Base-by-base conservation (phyloP, 768 basidiomycete genomes). In the Scleroderma citrinum region DNA sequence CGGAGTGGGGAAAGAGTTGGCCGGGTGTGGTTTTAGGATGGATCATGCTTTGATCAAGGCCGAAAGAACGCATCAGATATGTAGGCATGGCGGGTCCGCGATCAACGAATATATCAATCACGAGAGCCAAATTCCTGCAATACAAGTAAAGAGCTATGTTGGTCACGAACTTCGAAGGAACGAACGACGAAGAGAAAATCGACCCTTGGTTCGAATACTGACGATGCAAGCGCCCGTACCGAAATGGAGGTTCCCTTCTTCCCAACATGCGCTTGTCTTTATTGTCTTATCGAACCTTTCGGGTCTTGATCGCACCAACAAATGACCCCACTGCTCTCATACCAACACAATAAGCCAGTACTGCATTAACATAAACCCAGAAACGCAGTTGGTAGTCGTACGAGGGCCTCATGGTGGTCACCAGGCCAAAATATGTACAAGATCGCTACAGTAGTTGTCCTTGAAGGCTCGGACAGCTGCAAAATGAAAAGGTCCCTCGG, bases 1-100 rank as follows among this genome's bases (percentile, higher is more conserved):
- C 76, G 14, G 71, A 66, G 47, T 75, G 75, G 48, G 76, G 51
- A 24, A 69, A 54, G 8, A 68, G 64, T 20, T 53, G 59, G 13
- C 63, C 65, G 10, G 54, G 3, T 3, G 43, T 39, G 10, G 68
- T 51, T 16, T 71, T 62, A 1, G 76, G 3, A 74, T 76, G 3
- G 76, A 76, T 35, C 76, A 67, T 4, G 69, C 60, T 12, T 46
- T 56, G 41, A 48, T 48, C n/a, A n/a, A n/a, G n/a, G 17, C 55
- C 26, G 5, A 61, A 44, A 7, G 55, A 51, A 3, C 55, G 42
- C 21, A 67, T 42, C 13, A 62, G 60, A 6, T 58, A 40, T 12
- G 61, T n/a, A 10, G 59, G 53, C 59, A 60, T 59, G 3, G 41
- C 29, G 23, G 23, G 3, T 21, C n/a, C 46, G 36, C n/a, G 34